Evolutionary conservation across 768 basidiomycete species (phyloP).

Genomic region (Kwoniella sp.): DNA sequence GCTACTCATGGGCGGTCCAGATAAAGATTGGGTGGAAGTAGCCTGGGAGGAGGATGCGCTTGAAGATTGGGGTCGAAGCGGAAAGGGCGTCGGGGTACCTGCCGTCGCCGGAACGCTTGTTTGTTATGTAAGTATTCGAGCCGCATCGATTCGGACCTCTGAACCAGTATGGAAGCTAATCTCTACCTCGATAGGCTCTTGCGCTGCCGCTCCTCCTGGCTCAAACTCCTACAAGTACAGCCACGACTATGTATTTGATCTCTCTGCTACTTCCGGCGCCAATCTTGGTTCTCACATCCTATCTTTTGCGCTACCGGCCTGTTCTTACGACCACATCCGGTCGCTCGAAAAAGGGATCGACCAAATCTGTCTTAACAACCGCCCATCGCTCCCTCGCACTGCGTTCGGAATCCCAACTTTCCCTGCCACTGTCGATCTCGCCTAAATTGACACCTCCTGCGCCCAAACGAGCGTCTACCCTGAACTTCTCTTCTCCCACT

Average conservation of each 20-base stretch:
- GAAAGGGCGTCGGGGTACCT: conserved; percentile 33
- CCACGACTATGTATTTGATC: conserved; percentile 9
- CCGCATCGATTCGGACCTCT: no score
- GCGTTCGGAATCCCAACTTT: conserved; percentile 37
- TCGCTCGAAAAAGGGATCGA: conserved; percentile 20
- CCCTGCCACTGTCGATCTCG: conserved; percentile 40
- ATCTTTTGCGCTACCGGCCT: conserved; percentile 38
- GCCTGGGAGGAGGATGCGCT: conserved; percentile 32
- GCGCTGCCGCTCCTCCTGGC: conserved; percentile 29
- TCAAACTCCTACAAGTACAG: conserved; percentile 10
- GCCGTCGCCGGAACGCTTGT: conserved; percentile 24
- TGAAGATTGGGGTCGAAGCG: conserved; percentile 35
- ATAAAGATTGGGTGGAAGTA: conserved; percentile 41
- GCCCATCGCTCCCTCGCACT: conserved; percentile 42
- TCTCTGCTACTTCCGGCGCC: conserved; percentile 22
- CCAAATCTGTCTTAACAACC: conserved; percentile 20
- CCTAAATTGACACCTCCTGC: conserved; percentile 44
- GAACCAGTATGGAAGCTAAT: neutral
- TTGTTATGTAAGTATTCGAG: conserved; percentile 43
- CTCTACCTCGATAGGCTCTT: conserved; percentile 22
- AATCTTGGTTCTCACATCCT: conserved; percentile 28
- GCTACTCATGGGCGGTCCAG: conserved; percentile 34
- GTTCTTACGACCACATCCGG: neutral
- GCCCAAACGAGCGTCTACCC: conserved; percentile 16
- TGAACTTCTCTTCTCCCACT: conserved; percentile 15